Conservation (phyloP, 2,329 filamentous ascomycete genomes). For the Aschersonia sp. region DNA sequence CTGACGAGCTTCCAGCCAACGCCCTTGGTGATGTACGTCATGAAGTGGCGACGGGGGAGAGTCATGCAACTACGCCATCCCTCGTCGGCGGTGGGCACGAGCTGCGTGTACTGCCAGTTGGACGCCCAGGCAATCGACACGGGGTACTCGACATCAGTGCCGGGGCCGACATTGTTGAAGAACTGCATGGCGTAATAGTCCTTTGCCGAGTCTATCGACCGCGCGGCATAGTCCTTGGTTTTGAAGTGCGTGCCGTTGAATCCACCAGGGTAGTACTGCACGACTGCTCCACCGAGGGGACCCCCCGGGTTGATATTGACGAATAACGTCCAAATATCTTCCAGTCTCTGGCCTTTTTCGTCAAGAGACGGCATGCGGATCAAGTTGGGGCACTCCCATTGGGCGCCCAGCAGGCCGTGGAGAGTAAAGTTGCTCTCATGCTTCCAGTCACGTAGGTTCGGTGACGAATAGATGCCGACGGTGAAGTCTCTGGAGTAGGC, state of each 20-base stretch:
- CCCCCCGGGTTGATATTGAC: neutral
- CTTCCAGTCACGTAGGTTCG: neutral
- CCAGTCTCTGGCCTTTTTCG: neutral
- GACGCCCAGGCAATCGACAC: neutral
- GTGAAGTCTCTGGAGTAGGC: neutral
- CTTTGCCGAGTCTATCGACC: neutral
- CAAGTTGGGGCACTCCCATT: neutral
- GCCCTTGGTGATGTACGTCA: neutral
- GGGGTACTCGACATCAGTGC: neutral
- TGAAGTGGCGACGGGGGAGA: neutral
- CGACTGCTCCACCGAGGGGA: neutral
- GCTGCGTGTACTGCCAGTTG: neutral
- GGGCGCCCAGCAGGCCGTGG: neutral
- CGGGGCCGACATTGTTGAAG: neutral
- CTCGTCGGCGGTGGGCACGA: neutral
- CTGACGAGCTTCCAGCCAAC: neutral
- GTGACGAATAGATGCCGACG: neutral
- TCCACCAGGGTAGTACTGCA: neutral
- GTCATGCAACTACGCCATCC: neutral
- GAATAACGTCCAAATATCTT: neutral
- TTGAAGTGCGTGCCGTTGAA: neutral
- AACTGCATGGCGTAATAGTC: neutral
- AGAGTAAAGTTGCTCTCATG: neutral
- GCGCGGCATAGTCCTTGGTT: neutral
- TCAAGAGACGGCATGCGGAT: neutral